Base-by-base conservation (phyloP, 139 green algal genomes). In the Haematococcus sp. region DNA sequence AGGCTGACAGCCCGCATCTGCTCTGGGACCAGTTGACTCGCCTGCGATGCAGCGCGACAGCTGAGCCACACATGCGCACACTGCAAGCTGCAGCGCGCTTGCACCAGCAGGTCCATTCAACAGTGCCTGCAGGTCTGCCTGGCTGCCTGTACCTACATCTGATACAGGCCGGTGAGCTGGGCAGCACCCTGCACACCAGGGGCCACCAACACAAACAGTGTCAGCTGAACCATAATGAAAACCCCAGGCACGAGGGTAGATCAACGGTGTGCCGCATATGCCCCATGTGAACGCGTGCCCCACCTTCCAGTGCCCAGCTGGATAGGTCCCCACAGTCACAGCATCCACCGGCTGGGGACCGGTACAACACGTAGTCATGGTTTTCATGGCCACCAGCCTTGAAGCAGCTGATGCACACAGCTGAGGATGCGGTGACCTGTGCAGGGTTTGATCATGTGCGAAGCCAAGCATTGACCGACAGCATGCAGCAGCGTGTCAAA, bases 241-340 rank as follows among this genome's bases (percentile, higher is more conserved):
- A 19, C 40, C 7, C 40, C 7, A 49, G 7, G n/a, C n/a, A n/a
- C n/a, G n/a, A n/a, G n/a, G n/a, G n/a, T n/a, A n/a, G n/a, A n/a
- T n/a, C n/a, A n/a, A n/a, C n/a, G n/a, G n/a, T n/a, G n/a, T n/a
- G n/a, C n/a, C n/a, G n/a, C n/a, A n/a, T n/a, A n/a, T n/a, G n/a
- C n/a, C n/a, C 11, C 7, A 49, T 7, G 40, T 11, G 11, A 49
- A 7, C 7, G 20, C 52, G 52, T 27, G 4, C 9, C 52, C 9
- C 52, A 65, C 58, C 58, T 65, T 65, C 58, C 20, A 72, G 66
- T 30, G 61, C 68, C 88, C 88, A 93, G 0, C 83, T 87, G 7
- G 75, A 69, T 4, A 75, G 20, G 75, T 93, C 88, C 2, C 88
- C 88, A 72, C 88, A 93, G 75, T 93, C 88, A 73, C 88, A 93